A percentile compares a stretch with the other conserved stretches of the same genome.
Evolutionary conservation across 257 asterid species (phyloP).

Genomic region (Parsonsia alboflavescens): DNA sequence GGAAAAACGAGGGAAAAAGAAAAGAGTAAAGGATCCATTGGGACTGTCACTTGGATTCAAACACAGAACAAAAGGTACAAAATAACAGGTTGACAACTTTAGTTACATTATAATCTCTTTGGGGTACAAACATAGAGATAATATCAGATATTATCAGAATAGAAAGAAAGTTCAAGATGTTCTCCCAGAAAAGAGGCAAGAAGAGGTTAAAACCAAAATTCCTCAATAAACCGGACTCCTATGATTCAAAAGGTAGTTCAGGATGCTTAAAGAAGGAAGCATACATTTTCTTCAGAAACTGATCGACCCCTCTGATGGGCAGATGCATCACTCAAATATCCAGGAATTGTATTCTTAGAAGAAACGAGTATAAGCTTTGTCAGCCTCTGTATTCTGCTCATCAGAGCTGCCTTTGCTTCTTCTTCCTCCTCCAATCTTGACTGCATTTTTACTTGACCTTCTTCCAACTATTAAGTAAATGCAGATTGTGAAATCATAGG

Average conservation of each 20-base stretch:
- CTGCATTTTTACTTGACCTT: constrained; percentile 98
- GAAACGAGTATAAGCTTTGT: constrained; percentile 96
- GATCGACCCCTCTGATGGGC: constrained; percentile 57
- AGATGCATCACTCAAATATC: constrained; percentile 48
- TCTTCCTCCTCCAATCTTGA: constrained; percentile 99
- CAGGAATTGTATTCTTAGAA: constrained; percentile 76
- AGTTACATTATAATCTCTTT: neutral
- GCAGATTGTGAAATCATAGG: neutral
- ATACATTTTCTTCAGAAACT: constrained; percentile 73
- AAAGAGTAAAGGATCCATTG: constrained; percentile 23
- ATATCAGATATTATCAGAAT: neutral
- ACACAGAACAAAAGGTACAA: neutral
- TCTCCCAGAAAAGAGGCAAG: neutral
- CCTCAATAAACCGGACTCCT: neutral
- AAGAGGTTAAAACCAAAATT: constrained; percentile 1
- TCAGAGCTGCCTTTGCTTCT: constrained; percentile 92
- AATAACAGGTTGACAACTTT: neutral
- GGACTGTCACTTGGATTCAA: constrained; percentile 4
- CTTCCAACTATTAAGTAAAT: constrained; percentile 62
- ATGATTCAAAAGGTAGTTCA: neutral
- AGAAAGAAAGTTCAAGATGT: neutral
- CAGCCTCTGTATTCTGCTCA: constrained; percentile 99
- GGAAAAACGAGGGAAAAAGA: constrained; percentile 19
- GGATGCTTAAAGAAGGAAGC: constrained; percentile 24
- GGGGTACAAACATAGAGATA: neutral